Evolutionary conservation across 2,329 filamentous ascomycete genomes (phyloP), one percentile per base, ranked within the genome.

Genomic region (Alternaria solani): DNA sequence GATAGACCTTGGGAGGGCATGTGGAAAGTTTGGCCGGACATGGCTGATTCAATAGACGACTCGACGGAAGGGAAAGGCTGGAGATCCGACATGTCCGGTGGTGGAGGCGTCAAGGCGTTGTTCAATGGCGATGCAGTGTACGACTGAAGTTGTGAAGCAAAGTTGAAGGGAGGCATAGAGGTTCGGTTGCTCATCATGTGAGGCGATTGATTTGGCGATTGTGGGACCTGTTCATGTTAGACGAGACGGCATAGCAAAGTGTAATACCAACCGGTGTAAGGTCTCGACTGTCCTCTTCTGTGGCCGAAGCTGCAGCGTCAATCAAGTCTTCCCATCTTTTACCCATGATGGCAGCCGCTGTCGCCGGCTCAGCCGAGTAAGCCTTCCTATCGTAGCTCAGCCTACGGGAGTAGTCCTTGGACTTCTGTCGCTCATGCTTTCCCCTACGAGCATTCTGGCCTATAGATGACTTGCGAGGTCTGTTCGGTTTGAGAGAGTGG

Each of bases 261-360:
- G 57, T 61, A 70, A 23, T 41, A 85, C 89, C 84, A 86, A 96
- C 92, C 74, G 92, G 92, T 76, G 92, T 96, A 76, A 94, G 87
- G 79, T 97, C 94, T 75, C 86, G 82, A 67, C 94, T 93, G 77
- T 96, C 93, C 74, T 95, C 94, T 81, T 96, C 94, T 3, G 93
- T 96, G 28, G 94, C 93, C 63, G 93, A 97, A 32, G 94, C 93
- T 55, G 92, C 94, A 53, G 94, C 94, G 79, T 97, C 94, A 66
- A 98, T 96, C 62, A 98, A 85, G 78, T 98, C 94, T 79, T 97
- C 93, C 95, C 94, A 98, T 72, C 94, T 87, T 81, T 95, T 96
- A 66, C 92, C 93, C 80, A 91, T 88, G 49, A 86, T 82, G 70
- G 85, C 87, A 18, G 86, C 91, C 61, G 91, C 90, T 20, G 87